A percentile compares a stretch with the other conserved stretches of the same genome.
Conservation (phyloP, 371 early-diverging fungal species). For the Blakeslea trispora region DNA sequence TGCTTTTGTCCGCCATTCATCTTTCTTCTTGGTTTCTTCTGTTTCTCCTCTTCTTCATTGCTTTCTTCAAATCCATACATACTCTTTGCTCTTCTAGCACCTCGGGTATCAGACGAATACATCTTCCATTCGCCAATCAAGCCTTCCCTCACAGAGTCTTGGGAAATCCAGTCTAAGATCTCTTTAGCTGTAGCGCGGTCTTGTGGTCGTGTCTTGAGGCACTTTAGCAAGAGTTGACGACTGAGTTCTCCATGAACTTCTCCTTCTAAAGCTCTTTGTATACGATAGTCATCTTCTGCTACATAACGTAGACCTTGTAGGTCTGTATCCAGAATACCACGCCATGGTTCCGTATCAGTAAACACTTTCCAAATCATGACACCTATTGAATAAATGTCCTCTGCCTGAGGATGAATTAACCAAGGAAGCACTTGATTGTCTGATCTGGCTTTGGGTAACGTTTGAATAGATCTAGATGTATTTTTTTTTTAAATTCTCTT, state of each 20-base stretch:
- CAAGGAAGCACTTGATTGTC: conserved; percentile 53
- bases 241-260: conserved; percentile 55
- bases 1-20: conserved; percentile 6
- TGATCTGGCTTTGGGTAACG: conserved; percentile 58
- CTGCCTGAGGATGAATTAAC: conserved; percentile 63
- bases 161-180: conserved; percentile 49
- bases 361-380: conserved; percentile 70
- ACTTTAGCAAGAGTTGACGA: conserved; percentile 51
- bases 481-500: no score
- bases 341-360: conserved; percentile 69
- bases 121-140: conserved; percentile 53
- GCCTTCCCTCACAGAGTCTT: conserved; percentile 28
- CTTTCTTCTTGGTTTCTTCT: conserved; percentile 25
- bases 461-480: conserved; percentile 53
- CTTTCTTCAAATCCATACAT: conserved; percentile 32
- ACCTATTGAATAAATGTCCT: conserved; percentile 67
- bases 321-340: conserved; percentile 67
- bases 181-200: conserved; percentile 52
- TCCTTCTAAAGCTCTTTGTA: conserved; percentile 54
- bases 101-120: conserved; percentile 48
- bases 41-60: conserved; percentile 23
- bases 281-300: conserved; percentile 60
- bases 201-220: conserved; percentile 52
- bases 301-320: conserved; percentile 62
- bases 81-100: conserved; percentile 38